Base-by-base conservation (phyloP, 2,329 filamentous ascomycete species). In the Fusarium staphyleae region DNA sequence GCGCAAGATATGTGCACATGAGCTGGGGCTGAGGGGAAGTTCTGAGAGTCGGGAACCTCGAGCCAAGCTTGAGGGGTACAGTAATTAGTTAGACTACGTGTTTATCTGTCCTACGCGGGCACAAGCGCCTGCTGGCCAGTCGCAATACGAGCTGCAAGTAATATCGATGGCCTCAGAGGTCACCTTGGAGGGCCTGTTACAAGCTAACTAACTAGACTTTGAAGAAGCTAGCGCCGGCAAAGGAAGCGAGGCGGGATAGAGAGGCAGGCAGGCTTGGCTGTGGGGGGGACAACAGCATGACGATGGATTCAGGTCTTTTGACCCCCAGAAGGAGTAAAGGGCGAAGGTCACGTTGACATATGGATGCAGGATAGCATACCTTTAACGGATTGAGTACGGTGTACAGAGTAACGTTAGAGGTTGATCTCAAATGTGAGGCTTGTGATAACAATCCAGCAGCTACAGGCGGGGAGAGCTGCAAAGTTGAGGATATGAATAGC, bases 1-100 rank as follows among this genome's bases (percentile, higher is more conserved):
- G 46, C 45, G 28, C 30, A 34, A 50, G 28, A 52, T 62, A 52
- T 35, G 32, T 43, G 49, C 53, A 42, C 39, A 58, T 41, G 44
- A 29, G 28, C 26, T 53, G 28, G 52, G 48, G 33, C 12, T 14
- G 43, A 36, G 28, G 18, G 28, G 28, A 30, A 30, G 28, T 13
- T 30, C 12, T 12, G 28, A 29, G 19, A 22, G 19, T 4, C 4
- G 19, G 19, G 22, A 44, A 50, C 19, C 52, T 36, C 15, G 22
- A 57, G 52, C 28, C 48, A 33, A 42, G 16, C 41, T 22, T 43
- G 48, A 46, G 22, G 32, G 22, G 39, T 59, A 55, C 46, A 29
- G n/a, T n/a, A n/a, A n/a, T n/a, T n/a, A n/a, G n/a, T n/a, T n/a
- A n/a, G n/a, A n/a, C n/a, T n/a, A n/a, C n/a, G n/a, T n/a, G n/a